Percentiles rank a stretch among this genome's conserved stretches.
phyloP scores from a whole-genome alignment of 192 early-diverging fungal genomes.

The Linderina pennispora region DNA sequence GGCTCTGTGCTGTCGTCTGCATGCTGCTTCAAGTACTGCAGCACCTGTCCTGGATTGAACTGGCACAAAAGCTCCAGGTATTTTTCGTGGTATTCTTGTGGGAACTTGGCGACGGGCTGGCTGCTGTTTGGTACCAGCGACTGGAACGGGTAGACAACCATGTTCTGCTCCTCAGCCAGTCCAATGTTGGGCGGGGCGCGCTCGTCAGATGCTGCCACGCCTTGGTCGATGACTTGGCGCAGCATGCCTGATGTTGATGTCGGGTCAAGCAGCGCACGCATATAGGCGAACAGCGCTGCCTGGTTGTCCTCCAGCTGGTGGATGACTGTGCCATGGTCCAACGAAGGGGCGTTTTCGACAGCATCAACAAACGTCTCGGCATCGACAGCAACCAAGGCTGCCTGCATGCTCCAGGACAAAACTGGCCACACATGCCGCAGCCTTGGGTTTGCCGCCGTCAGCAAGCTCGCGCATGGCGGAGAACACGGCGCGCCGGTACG shows the following conservation, averaged over 20 bases:
- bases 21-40: constrained; percentile 24
- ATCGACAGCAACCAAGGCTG: constrained; percentile 28
- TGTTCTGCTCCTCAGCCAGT: constrained; percentile 34
- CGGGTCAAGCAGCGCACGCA: constrained; percentile 37
- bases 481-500: constrained; percentile 28
- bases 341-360: constrained; percentile 10
- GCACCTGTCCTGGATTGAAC: constrained; percentile 22
- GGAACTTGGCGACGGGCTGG: constrained; percentile 12
- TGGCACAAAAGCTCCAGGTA: constrained; percentile 41
- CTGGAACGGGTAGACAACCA: constrained; percentile 36
- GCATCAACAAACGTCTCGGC: constrained; percentile 22
- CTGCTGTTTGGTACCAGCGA: constrained; percentile 17
- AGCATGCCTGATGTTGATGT: constrained; percentile 5
- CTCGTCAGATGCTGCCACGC: constrained; percentile 8
- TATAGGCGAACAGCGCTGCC: constrained; percentile 27
- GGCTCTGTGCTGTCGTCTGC: constrained; percentile 33
- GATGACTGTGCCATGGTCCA: constrained; percentile 16
- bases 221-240: constrained; percentile 1
- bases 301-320: constrained; percentile 6
- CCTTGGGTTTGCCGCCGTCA: background rate
- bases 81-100: constrained; percentile 33
- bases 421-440: constrained; percentile 3
- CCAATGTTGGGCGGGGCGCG: constrained; percentile 37
- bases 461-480: constrained; percentile 23
- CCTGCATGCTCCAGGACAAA: constrained; percentile 13